Evolutionary conservation across 306 rosid species (phyloP), one percentile per base, ranked within the genome.

Genomic region (Fragaria nilgerrensis): DNA sequence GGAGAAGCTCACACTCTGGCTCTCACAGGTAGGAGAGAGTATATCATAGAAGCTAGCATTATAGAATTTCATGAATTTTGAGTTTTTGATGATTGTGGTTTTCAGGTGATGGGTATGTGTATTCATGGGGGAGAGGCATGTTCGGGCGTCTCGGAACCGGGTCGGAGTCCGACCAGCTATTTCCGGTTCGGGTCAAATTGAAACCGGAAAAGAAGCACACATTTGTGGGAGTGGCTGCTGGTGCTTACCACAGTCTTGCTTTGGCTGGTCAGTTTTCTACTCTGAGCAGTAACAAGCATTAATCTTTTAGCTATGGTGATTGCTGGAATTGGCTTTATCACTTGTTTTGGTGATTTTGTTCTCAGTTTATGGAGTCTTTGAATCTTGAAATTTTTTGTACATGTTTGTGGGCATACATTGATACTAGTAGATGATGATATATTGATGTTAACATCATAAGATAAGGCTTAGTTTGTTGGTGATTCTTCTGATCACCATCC

Each of bases 61-160:
- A 7, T 20, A 53, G 5, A 20, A 20, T 19, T 53, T 32, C 9
- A 50, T 25, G 80, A n/a, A 10, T 48, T 67, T 36, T 11, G 49
- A 44, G 50, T 10, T 27, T 27, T 47, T 17, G 11, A 16, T 70
- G 17, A 5, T 34, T 67, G 66, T 62, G 80, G 9, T 37, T 82
- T 76, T 53, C 43, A 93, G 96, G 88, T 39, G 92, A 94, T 80
- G 97, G 96, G 4, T 58, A 87, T 23, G 90, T 94, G 25, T 92
- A 85, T 73, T 84, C 91, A n/a, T 94, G 98, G 98, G 98, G 98
- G 61, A 89, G 88, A 83, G 97, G 98, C 68, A 89, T 87, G 91
- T 82, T 94, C 79, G 97, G 98, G 68, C 79, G 97, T 5, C 95
- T 94, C 68, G 98, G 98, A 2, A 85, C 80, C 36, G 96, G 87